Conservation (phyloP, 805 yeast genomes). For the Starmerella apicola region DNA sequence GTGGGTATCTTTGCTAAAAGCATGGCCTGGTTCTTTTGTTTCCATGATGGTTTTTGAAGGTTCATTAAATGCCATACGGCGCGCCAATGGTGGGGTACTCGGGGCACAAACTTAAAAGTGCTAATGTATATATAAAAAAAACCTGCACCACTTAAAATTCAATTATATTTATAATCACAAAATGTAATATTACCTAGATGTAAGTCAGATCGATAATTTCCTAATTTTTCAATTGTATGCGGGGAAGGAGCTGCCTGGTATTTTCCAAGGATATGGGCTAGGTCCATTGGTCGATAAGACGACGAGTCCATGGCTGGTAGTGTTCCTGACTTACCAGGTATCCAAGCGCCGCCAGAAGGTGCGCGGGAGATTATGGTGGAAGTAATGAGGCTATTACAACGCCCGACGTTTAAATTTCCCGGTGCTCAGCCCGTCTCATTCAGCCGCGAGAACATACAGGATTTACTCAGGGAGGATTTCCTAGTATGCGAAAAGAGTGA, state of each 20-base stretch:
- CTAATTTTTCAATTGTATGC: no score
- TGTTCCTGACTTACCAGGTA: constrained; percentile 82
- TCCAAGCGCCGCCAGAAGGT: constrained; percentile 57
- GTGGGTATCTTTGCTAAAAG: constrained; percentile 54
- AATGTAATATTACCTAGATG: no score
- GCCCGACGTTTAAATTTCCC: constrained; percentile 52
- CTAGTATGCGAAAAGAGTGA: constrained; percentile 94
- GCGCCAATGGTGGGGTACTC: neutral
- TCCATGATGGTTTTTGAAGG: constrained; percentile 55
- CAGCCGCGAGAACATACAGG: constrained; percentile 58
- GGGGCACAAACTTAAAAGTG: no score
- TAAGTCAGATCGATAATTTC: no score
- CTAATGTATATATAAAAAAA: no score
- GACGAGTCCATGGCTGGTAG: constrained; percentile 17
- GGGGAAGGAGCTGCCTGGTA: no score
- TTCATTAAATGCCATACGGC: constrained; percentile 20
- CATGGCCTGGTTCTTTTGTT: constrained; percentile 59
- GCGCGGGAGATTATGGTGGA: constrained; percentile 53
- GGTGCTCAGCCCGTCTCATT: constrained; percentile 92
- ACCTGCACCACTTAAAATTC: no score
- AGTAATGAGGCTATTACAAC: constrained; percentile 50
- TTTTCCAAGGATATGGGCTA: no score
- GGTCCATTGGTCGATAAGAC: no score
- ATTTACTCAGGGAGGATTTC: constrained; percentile 60
- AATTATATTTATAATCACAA: no score